Evolutionary conservation across 345 rosid genomes (phyloP), one percentile per base, ranked within the genome.

Genomic region (Hevea brasiliensis): DNA sequence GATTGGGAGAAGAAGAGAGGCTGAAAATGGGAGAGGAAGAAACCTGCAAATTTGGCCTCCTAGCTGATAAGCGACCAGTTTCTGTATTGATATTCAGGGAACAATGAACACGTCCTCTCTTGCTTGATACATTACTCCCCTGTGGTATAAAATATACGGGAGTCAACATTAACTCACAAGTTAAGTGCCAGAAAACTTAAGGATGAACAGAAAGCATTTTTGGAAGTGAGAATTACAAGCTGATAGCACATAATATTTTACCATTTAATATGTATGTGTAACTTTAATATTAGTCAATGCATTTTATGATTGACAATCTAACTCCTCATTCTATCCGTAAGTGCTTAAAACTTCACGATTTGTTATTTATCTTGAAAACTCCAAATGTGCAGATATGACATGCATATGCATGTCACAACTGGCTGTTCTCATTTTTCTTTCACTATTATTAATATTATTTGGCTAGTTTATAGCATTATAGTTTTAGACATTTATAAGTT

Each of bases 11-110:
- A 21, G 4, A 55, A 66, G 62, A 64, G 54, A 67, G 56, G 61
- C 37, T 1, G 37, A 32, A 32, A 32, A 4, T 32, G 4, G 37
- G 4, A 32, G 37, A 32, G 4, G 37, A 32, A 32, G 56, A 66
- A 47, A 95, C 98, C 94, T 95, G 98, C 83, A 95, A 89, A 84
- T 88, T 92, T 63, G 98, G 99, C 75, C 98, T 89, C 83, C 99
- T 91, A 56, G 99, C 99, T 64, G 99, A 95, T 78, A 95, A 86
- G n/a, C 97, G 92, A 61, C 99, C 98, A 14, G 99, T 95, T 85
- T 92, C 98, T 29, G 98, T 95, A 76, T 95, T 95, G 83, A 95
- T 95, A 80, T 95, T 95, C 70, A 95, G 80, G 71, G 99, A 95
- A 81, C 99, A 92, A 81, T 95, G 99, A 71, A 95, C 88, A 27